Evolutionary conservation across 495 filamentous ascomycete species (phyloP).

Genomic region (Lichina pygmaea): DNA sequence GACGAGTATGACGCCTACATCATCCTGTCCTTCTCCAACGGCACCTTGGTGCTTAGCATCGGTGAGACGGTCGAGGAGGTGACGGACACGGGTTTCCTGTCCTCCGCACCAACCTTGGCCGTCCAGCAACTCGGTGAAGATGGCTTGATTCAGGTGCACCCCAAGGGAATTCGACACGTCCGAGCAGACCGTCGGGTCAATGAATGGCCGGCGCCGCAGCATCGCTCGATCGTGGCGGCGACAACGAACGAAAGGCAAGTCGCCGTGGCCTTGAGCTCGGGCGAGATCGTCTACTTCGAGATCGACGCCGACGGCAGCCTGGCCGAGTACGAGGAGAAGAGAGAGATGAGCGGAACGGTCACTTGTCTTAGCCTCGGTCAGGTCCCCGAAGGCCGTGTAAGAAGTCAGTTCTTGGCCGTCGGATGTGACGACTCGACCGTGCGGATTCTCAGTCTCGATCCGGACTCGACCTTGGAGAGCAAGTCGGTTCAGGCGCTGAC

Average conservation of each 20-base stretch:
- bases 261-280: slow-evolving; percentile 74
- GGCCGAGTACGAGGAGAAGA: slow-evolving; percentile 85
- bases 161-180: slow-evolving; percentile 81
- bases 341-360: slow-evolving; percentile 86
- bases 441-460: slow-evolving; percentile 69
- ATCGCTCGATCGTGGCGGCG: slow-evolving; percentile 86
- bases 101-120: slow-evolving; percentile 62
- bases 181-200: slow-evolving; percentile 54
- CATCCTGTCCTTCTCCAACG: slow-evolving; percentile 38
- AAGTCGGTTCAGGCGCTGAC: slow-evolving; percentile 85
- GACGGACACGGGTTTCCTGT: slow-evolving; percentile 71
- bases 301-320: slow-evolving; percentile 77
- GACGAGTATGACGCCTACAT: slow-evolving; percentile 75
- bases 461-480: slow-evolving; percentile 68
- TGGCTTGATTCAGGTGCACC: slow-evolving; percentile 80
- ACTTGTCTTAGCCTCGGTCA: slow-evolving; percentile 83
- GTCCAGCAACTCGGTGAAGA: slow-evolving; percentile 88
- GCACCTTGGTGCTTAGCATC: slow-evolving; percentile 71
- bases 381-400: slow-evolving; percentile 63
- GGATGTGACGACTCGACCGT: slow-evolving; percentile 94
- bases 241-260: slow-evolving; percentile 85
- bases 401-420: slow-evolving; percentile 78
- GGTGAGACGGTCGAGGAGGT: slow-evolving; percentile 94
- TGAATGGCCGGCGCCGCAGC: slow-evolving; percentile 81
- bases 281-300: slow-evolving; percentile 94